Percentiles rank a stretch among this genome's conserved stretches.
These are phyloP conservation scores for Cardamine resedifolia DNA, from an alignment of 345 rosid species.

Conservation along the genomic window DNA sequence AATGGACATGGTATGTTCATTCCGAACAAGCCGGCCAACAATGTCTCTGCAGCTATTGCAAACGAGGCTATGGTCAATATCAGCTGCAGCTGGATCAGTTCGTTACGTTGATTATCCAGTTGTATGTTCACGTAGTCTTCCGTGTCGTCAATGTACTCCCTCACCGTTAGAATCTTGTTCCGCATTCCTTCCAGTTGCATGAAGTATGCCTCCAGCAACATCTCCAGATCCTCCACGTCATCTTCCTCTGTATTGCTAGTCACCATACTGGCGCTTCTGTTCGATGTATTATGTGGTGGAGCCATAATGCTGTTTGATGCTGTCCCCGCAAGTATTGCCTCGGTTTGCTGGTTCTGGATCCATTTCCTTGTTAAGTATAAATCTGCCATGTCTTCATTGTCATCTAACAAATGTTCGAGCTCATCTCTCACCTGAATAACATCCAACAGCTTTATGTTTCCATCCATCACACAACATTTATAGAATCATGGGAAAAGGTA, in stretches of 20 bases:
- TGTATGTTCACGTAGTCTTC: slow-evolving; percentile 95
- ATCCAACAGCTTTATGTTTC: neutral
- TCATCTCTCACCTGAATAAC: slow-evolving; percentile 79
- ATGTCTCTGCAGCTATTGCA: slow-evolving; percentile 66
- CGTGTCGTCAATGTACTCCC: slow-evolving; percentile 93
- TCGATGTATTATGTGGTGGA: slow-evolving; percentile 38
- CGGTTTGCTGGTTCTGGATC: slow-evolving; percentile 75
- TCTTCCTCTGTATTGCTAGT: slow-evolving; percentile 55
- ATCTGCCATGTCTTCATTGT: slow-evolving; percentile 86
- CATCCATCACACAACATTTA: slow-evolving; percentile 1
- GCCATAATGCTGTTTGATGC: slow-evolving; percentile 45
- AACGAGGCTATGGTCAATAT: slow-evolving; percentile 75
- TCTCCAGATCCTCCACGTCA: slow-evolving; percentile 89
- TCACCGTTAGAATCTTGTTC: slow-evolving; percentile 88
- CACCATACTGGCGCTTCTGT: slow-evolving; percentile 61
- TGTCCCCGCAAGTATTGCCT: slow-evolving; percentile 48
- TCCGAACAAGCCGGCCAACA: slow-evolving; percentile 62
- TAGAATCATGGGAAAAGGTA: neutral
- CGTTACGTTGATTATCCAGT: slow-evolving; percentile 84
- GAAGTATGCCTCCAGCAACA: slow-evolving; percentile 92
- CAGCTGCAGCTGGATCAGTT: slow-evolving; percentile 86
- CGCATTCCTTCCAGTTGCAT: slow-evolving; percentile 95
- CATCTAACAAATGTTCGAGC: slow-evolving; percentile 81
- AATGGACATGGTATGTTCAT: slow-evolving; percentile 73
- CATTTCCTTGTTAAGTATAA: slow-evolving; percentile 78